Evolutionary conservation across 2,329 filamentous ascomycete species (phyloP).

Genomic region (Paracorniculantispora psalliotae): DNA sequence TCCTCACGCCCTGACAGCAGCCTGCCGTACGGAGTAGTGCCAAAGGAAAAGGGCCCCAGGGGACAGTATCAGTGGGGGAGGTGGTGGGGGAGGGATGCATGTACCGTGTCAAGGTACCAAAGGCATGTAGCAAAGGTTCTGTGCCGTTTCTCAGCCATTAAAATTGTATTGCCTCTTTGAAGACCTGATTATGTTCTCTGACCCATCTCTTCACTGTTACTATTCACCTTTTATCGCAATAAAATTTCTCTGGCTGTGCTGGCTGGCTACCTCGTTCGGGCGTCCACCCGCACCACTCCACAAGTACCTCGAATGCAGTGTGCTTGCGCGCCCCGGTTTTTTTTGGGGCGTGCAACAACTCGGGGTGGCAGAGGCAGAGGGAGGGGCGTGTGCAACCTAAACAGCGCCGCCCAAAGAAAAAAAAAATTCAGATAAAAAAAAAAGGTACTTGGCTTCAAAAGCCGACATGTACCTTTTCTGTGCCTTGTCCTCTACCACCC

Average conservation of each 20-base stretch:
- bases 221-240: too few species aligned
- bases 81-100: constrained; percentile 10
- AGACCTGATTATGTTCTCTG: too few species aligned
- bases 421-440: background rate
- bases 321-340: constrained; percentile 9
- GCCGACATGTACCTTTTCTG: constrained; percentile 18
- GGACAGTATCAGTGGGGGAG: background rate
- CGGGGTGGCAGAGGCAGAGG: background rate
- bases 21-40: constrained; percentile 11
- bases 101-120: too few species aligned
- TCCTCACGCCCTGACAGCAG: constrained; percentile 3
- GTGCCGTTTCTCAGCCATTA: too few species aligned
- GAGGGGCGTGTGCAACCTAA: constrained; percentile 2
- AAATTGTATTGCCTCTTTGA: too few species aligned
- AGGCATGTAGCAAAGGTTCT: too few species aligned
- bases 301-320: constrained; percentile 9
- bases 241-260: too few species aligned
- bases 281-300: too few species aligned
- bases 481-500: constrained; percentile 12
- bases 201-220: too few species aligned
- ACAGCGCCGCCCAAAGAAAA: background rate
- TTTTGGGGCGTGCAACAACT: background rate
- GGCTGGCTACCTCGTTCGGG: too few species aligned
- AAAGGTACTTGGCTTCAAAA: constrained; percentile 16
- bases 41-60: too few species aligned